These are phyloP conservation scores for Echites panduratus DNA, from an alignment of 257 asterid genomes.

Conservation along the genomic window DNA sequence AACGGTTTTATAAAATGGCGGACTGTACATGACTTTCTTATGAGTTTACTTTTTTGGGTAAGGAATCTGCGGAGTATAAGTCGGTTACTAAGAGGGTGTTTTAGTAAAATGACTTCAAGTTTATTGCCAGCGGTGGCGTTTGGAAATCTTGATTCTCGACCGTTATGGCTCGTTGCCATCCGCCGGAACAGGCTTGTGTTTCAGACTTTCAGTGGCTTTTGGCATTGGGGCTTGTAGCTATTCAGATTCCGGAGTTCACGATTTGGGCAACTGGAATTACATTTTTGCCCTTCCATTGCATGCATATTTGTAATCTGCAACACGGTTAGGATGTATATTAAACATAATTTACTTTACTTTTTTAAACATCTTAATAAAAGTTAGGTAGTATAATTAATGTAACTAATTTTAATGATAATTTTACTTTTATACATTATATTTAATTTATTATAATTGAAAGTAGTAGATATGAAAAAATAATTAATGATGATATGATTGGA, in stretches of 20 bases:
- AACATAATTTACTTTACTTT: too few species aligned
- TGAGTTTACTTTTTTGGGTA: background rate
- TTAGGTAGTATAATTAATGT: too few species aligned
- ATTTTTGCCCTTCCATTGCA: constrained; percentile 9
- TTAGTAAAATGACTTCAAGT: constrained; percentile 3
- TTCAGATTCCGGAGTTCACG: background rate
- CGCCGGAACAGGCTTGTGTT: constrained; percentile 14
- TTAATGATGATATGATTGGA: too few species aligned
- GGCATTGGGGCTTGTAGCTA: background rate
- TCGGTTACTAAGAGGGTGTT: constrained; percentile 25
- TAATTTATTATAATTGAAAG: too few species aligned
- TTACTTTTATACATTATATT: too few species aligned
- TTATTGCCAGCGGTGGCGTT: constrained; percentile 13
- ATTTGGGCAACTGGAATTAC: constrained; percentile 2
- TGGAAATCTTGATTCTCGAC: background rate
- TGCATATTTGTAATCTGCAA: too few species aligned
- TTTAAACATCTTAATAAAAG: too few species aligned
- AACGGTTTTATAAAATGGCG: constrained; percentile 10
- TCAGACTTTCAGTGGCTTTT: background rate
- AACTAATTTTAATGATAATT: too few species aligned
- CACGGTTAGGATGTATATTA: too few species aligned
- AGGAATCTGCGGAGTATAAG: background rate
- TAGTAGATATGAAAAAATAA: too few species aligned
- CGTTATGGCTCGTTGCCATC: constrained; percentile 6
- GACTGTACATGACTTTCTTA: constrained; percentile 28